phyloP scores from a whole-genome alignment of 129 eudicot genomes.

The Calendula officinalis region DNA sequence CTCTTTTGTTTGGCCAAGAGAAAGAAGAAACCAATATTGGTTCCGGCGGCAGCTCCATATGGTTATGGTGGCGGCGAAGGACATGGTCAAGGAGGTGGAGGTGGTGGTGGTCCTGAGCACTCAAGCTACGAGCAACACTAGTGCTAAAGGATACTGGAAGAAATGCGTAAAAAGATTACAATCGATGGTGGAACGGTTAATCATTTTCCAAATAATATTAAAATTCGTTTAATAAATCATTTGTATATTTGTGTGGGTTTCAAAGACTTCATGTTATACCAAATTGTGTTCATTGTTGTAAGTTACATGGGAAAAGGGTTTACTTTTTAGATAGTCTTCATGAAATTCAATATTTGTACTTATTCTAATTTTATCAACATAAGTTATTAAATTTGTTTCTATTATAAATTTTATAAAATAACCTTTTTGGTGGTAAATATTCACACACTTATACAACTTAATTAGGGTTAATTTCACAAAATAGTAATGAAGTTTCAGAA shows the following conservation, averaged over 20 bases:
- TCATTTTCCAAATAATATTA: conserved; percentile 18
- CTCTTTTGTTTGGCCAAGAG: conserved; percentile 69
- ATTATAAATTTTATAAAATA: not conserved
- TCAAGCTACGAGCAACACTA: conserved; percentile 33
- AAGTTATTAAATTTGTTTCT: conserved; percentile 29
- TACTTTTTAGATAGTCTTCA: conserved; percentile 26
- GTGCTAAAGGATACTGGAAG: conserved; percentile 1
- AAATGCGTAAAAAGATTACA: not conserved
- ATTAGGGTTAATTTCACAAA: too few relatives aligned
- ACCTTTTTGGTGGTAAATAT: not conserved
- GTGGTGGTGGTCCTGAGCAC: conserved; percentile 31
- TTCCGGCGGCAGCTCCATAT: conserved; percentile 44
- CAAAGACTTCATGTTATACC: conserved; percentile 19
- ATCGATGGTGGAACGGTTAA: conserved; percentile 9
- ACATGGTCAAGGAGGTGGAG: conserved; percentile 23
- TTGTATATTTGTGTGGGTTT: conserved; percentile 24
- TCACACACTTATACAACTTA: too few relatives aligned
- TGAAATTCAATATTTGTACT: conserved; percentile 29
- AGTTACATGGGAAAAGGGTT: conserved; percentile 16
- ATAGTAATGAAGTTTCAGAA: too few relatives aligned
- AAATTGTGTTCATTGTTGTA: conserved; percentile 23
- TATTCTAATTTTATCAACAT: conserved; percentile 32
- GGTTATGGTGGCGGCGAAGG: conserved; percentile 34
- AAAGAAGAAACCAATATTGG: conserved; percentile 59
- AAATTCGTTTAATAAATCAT: conserved; percentile 11